Base-by-base conservation (phyloP, 495 filamentous ascomycete genomes). In the Neurospora sublineolata region DNA sequence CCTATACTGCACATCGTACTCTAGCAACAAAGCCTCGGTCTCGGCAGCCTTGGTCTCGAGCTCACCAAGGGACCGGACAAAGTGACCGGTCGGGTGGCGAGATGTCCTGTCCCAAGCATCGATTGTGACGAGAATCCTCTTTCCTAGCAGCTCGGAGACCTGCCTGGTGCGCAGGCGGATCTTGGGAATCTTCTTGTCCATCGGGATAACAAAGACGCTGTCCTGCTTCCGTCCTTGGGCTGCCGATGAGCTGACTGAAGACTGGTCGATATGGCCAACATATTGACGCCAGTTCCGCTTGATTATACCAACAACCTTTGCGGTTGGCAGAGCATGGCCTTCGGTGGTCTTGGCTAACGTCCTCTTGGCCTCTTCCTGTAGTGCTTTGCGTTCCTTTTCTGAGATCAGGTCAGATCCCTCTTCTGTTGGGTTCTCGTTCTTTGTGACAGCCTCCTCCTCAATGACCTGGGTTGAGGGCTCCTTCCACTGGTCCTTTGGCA, bases 251-350 rank as follows among this genome's bases (percentile, higher is more conserved):
- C 90, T 88, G 42, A 93, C 91, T 16, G 96, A 97, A 16, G 89
- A 91, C 20, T 91, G 88, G 77, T 99, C 95, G 70, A 99, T 87
- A 80, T 97, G 93, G 14, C 95, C 95, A 41, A 99, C 95, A 76
- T 98, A 97, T 78, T 98, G 96, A 39, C 95, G 87, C 95, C 95
- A 99, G 78, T 97, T 97, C 41, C 96, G 87, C 80, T 97, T 97
- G 75, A 94, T 87, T 38, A 99, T 84, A 69, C 95, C 95, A 42
- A 98, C 95, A 23, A 98, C 92, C 79, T 87, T 91, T 14, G 96
- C 96, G 27, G 95, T 98, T 37, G 95, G 95, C 72, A 97, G 93
- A 12, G 93, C 88, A 64, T 87, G 87, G 38, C 92, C 92, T 82
- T 97, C 96, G 3, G 84, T 83, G 69, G 81, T 88, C 76, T 89